A percentile compares a stretch with the other conserved stretches of the same genome.
These are phyloP conservation scores for Leccinum variabile DNA, from an alignment of 1,284 basidiomycete species.

Conservation along the genomic window DNA sequence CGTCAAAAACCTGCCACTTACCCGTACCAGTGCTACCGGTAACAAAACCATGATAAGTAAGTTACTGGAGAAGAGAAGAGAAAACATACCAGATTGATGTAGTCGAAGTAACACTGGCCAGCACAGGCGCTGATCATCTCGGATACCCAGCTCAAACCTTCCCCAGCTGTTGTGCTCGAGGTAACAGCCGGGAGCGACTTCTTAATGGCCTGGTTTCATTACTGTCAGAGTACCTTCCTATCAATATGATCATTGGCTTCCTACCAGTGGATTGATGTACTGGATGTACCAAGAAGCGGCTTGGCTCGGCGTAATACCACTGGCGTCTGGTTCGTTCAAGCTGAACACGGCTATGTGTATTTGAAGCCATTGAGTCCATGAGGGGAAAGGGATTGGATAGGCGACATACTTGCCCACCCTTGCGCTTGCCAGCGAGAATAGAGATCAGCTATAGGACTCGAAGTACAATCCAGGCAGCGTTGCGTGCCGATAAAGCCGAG, in stretches of 20 bases:
- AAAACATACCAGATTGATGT: conserved; percentile 32
- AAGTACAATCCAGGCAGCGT: conserved; percentile 38
- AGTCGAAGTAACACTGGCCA: conserved; percentile 35
- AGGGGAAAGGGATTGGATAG: not conserved
- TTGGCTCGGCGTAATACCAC: conserved; percentile 25
- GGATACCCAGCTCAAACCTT: conserved; percentile 38
- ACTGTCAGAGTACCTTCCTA: not conserved
- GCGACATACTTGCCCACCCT: conserved; percentile 33
- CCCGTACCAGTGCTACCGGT: conserved; percentile 37
- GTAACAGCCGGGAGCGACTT: conserved; percentile 39
- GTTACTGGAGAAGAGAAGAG: not conserved
- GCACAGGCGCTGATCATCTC: conserved; percentile 36
- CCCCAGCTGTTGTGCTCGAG: conserved; percentile 27
- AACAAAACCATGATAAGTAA: not conserved
- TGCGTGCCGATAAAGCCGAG: conserved; percentile 44
- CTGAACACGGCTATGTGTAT: conserved; percentile 35
- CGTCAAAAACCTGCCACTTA: conserved; percentile 6
- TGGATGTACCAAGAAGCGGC: conserved; percentile 41
- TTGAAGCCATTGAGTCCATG: not conserved
- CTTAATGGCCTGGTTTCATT: conserved; percentile 28
- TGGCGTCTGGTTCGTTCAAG: conserved; percentile 39
- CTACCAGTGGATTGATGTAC: conserved; percentile 38
- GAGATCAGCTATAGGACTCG: conserved; percentile 38
- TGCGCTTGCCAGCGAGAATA: conserved; percentile 32
- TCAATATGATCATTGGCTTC: not conserved